These are phyloP conservation scores for Aquanectria penicillioides DNA, from an alignment of 2,329 filamentous ascomycete species.

Conservation along the genomic window DNA sequence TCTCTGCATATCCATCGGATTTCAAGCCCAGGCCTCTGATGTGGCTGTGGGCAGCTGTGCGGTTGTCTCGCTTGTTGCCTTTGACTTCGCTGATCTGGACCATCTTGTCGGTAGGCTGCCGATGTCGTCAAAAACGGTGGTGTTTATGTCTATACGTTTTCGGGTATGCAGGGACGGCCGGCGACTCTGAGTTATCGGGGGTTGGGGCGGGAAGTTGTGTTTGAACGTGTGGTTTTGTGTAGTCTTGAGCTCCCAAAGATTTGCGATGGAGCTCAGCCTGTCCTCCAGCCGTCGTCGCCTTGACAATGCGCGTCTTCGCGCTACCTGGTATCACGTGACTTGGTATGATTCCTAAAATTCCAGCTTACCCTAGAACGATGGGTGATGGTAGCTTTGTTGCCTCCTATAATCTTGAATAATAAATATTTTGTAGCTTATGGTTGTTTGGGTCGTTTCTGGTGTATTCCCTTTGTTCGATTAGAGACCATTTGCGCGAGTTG, in stretches of 20 bases:
- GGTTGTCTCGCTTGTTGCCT: conserved; percentile 92
- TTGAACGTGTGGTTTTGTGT: conserved; percentile 31
- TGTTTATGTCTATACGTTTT: neutral
- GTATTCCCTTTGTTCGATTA: no score
- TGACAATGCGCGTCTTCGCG: conserved; percentile 40
- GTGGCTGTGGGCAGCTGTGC: conserved; percentile 96
- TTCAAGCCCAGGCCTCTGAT: conserved; percentile 95
- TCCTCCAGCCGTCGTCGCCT: conserved; percentile 36
- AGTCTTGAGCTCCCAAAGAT: conserved; percentile 44
- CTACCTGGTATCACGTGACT: conserved; percentile 43
- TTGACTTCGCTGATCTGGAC: conserved; percentile 95
- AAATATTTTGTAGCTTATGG: neutral
- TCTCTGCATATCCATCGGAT: conserved; percentile 85
- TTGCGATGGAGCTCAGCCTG: conserved; percentile 47
- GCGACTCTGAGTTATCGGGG: conserved; percentile 5
- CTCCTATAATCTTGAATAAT: neutral
- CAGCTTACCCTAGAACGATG: neutral
- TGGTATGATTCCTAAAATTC: neutral
- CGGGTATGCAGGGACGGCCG: conserved; percentile 15
- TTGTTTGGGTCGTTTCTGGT: no score
- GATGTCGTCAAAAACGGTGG: conserved; percentile 27
- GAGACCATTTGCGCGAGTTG: no score
- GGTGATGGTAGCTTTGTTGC: neutral
- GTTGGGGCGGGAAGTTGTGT: conserved; percentile 19
- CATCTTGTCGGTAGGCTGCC: conserved; percentile 63